Evolutionary conservation across 805 yeast species (phyloP), one percentile per base, ranked within the genome.

Genomic region (Candida koratica): DNA sequence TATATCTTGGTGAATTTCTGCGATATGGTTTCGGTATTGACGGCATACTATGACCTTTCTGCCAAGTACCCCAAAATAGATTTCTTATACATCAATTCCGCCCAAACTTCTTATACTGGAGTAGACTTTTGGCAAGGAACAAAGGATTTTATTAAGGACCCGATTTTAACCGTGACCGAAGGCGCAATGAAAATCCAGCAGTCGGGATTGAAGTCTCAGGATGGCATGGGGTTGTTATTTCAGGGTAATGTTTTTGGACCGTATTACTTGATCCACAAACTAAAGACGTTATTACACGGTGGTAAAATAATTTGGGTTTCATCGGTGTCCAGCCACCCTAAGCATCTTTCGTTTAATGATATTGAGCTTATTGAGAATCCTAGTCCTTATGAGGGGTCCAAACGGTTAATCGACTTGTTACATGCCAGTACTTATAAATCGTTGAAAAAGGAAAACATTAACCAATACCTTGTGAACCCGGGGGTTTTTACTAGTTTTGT

Each of bases 201-300:
- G 39, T 70, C 76, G 12, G 96, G 97, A 4, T 79, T 81, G 17
- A 77, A 73, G 51, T 77, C 95, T 1, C 56, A 52, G 13, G 98
- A 93, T 58, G 88, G 77, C 0, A 48, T 90, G 67, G 97, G 97
- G 1, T 63, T 84, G 19, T 87, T 88, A 4, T 93, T 90, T 64
- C 95, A 93, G 60, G 94, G 93, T 4, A 93, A 93, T 54, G 96
- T 90, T n/a, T 86, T 93, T 61, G 96, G 95, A 0, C 97, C 97
- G 2, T 89, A 84, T 63, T 93, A 80, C 57, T 63, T 93, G 36
- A 69, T 89, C 36, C 84, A 83, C 47, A 79, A 75, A 44, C 60
- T 90, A 14, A 56, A 68, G 25, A 76, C 76, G 2, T 59, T 77
- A 24, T 60, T 89, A n/a, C 63, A 67, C 2, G 60, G 63, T 19